Evolutionary conservation across 2,329 filamentous ascomycete genomes (phyloP).

Genomic region (Hypoxylon sp.): DNA sequence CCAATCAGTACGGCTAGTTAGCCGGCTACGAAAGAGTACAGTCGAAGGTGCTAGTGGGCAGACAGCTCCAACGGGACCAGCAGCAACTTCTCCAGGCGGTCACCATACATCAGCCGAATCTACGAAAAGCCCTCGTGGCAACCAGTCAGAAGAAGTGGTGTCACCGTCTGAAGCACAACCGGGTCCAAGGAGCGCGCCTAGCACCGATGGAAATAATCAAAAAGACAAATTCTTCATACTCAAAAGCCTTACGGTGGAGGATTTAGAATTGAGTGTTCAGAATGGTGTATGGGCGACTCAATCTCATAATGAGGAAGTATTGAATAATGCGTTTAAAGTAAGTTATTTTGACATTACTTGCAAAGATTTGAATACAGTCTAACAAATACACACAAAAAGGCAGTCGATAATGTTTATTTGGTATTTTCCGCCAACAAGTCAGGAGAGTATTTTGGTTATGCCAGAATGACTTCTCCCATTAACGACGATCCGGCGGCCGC

Average conservation of each 20-base stretch:
- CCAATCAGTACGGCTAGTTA: constrained; percentile 86
- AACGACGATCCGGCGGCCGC: constrained; percentile 80
- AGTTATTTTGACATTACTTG: constrained; percentile 31
- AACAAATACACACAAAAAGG: constrained; percentile 61
- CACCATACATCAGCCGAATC: constrained; percentile 44
- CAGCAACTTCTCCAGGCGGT: constrained; percentile 56
- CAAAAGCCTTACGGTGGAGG: constrained; percentile 92
- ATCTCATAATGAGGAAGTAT: constrained; percentile 86
- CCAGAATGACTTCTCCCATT: constrained; percentile 88
- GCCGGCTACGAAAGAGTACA: constrained; percentile 77
- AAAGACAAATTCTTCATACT: constrained; percentile 90
- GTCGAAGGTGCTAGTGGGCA: constrained; percentile 60
- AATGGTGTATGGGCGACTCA: constrained; percentile 96
- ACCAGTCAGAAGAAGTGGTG: constrained; percentile 25
- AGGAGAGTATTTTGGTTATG: constrained; percentile 96
- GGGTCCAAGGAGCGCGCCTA: constrained; percentile 36
- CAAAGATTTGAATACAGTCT: constrained; percentile 13
- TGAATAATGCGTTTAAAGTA: constrained; percentile 89
- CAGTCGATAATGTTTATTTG: constrained; percentile 86
- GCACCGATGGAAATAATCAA: constrained; percentile 48
- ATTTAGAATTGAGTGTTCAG: constrained; percentile 87
- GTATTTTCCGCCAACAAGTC: constrained; percentile 98
- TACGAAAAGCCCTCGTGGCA: constrained; percentile 36
- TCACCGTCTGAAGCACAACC: constrained; percentile 38
- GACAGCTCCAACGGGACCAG: constrained; percentile 69